phyloP scores from a whole-genome alignment of 2,329 filamentous ascomycete species.

The Diplodia corticola region DNA sequence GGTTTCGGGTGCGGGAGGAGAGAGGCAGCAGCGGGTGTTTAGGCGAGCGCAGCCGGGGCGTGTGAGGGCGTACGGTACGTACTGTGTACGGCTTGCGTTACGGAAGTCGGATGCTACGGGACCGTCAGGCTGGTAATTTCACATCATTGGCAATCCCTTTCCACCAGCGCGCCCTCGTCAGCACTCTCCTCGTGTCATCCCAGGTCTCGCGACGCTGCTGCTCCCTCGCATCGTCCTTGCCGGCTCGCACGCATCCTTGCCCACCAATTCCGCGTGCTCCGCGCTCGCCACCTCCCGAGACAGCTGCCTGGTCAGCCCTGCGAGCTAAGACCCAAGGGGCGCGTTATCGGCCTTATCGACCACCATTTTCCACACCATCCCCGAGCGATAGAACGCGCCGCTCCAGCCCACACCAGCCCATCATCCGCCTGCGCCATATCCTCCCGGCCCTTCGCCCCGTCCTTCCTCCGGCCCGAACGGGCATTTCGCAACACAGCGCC shows the following conservation, averaged over 20 bases:
- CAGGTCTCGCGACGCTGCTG: not conserved
- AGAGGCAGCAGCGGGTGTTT: conserved; percentile 4
- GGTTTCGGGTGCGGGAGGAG: not conserved
- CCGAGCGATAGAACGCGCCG: conserved; percentile 4
- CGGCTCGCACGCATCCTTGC: not conserved
- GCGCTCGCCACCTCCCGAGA: not conserved
- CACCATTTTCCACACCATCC: conserved; percentile 10
- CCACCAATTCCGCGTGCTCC: conserved; percentile 1
- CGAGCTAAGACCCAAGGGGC: conserved; percentile 9
- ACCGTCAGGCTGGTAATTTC: conserved; percentile 13
- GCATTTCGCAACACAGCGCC: not conserved
- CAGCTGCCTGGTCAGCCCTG: conserved; percentile 16
- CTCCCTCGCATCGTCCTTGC: not conserved
- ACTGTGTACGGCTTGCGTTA: not conserved
- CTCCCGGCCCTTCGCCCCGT: not conserved
- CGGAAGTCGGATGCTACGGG: conserved; percentile 5
- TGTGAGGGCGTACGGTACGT: too few relatives aligned
- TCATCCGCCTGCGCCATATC: not conserved
- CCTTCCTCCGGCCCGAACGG: not conserved
- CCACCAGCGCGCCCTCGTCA: conserved; percentile 4
- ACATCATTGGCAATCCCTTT: conserved; percentile 11
- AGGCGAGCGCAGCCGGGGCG: conserved; percentile 1
- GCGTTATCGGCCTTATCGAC: conserved; percentile 14
- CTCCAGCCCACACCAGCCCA: not conserved
- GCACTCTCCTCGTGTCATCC: not conserved